Conservation (phyloP, 2,329 filamentous ascomycete genomes). For the Stagonosporopsis vannaccii region DNA sequence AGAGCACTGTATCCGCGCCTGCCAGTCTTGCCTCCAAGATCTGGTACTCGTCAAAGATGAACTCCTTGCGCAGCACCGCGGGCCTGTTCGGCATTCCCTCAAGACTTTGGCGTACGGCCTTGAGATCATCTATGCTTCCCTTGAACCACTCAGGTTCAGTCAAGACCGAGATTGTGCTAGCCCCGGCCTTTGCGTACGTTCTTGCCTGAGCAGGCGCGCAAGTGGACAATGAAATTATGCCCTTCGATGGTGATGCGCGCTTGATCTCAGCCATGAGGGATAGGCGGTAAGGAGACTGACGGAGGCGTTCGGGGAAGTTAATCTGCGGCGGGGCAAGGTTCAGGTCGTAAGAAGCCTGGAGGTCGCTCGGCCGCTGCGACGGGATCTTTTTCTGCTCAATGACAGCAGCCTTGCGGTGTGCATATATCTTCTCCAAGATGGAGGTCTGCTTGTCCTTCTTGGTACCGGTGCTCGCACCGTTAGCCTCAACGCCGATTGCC, state of each 20-base stretch:
- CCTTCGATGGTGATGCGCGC: constrained; percentile 94
- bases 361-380: constrained; percentile 80
- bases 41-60: constrained; percentile 98
- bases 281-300: constrained; percentile 84
- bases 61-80: constrained; percentile 92
- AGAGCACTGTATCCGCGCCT: constrained; percentile 89
- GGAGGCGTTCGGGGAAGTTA: constrained; percentile 78
- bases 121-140: constrained; percentile 92
- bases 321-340: constrained; percentile 85
- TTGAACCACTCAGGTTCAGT: constrained; percentile 99
- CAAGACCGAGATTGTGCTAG: constrained; percentile 97
- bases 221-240: constrained; percentile 85
- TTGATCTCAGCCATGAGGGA: constrained; percentile 98
- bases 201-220: constrained; percentile 89
- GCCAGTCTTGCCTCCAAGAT: constrained; percentile 93
- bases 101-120: constrained; percentile 85
- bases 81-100: constrained; percentile 91
- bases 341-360: constrained; percentile 86
- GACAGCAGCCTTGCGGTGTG: constrained; percentile 77
- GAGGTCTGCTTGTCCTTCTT: constrained; percentile 72
- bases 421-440: constrained; percentile 91
- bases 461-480: constrained; percentile 30
- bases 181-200: constrained; percentile 90
- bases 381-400: constrained; percentile 83
- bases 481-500: constrained; percentile 42